Evolutionary conservation across 75 land plant species (phyloP).

Genomic region (Adiantum capillusveneris): DNA sequence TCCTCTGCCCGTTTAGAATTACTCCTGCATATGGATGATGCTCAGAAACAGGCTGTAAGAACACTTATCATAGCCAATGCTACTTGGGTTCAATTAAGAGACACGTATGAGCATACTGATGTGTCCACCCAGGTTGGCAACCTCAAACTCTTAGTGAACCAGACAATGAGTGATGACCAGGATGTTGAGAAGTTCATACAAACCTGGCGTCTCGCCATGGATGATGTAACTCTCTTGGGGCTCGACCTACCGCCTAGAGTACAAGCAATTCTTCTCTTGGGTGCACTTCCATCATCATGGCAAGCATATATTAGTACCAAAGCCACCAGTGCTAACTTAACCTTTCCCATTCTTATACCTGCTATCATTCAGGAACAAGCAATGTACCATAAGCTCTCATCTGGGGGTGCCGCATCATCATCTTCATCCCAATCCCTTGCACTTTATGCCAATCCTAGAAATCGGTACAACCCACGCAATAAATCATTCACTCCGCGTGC

Average conservation of each 20-base stretch:
- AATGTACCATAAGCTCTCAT: too few species aligned
- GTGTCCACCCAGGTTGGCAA: neutral
- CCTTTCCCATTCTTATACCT: too few species aligned
- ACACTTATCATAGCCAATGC: neutral
- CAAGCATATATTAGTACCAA: too few species aligned
- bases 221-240: neutral
- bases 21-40: neutral
- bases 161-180: neutral
- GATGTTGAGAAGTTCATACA: neutral
- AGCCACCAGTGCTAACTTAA: too few species aligned
- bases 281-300: too few species aligned
- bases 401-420: too few species aligned
- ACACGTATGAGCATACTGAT: neutral
- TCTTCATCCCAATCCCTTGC: too few species aligned
- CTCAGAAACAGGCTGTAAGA: neutral
- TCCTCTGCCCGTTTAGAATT: neutral
- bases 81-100: neutral
- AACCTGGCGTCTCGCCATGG: neutral
- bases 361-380: too few species aligned
- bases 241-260: neutral
- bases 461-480: too few species aligned
- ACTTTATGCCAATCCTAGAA: too few species aligned
- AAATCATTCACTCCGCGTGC: too few species aligned
- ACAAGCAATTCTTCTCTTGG: neutral
- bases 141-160: neutral